phyloP scores from a whole-genome alignment of 306 rosid species.

The Nissolia schottii region DNA sequence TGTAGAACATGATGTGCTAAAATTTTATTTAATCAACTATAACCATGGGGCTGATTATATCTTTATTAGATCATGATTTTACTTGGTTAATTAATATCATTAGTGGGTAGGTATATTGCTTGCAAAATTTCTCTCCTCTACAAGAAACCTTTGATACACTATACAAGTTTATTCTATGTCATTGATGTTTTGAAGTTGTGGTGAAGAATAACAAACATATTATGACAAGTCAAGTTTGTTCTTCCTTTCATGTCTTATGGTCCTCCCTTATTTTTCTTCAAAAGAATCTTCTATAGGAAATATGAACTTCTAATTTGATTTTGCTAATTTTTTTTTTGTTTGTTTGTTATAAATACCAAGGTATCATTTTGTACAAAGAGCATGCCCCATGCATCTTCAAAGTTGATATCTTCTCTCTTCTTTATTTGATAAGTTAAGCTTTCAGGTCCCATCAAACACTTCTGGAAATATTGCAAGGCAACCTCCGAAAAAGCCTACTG shows the following conservation, averaged over 20 bases:
- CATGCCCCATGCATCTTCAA: background rate
- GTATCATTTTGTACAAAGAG: background rate
- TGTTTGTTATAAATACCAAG: background rate
- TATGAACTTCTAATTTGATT: background rate
- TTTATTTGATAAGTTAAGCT: constrained; percentile 28
- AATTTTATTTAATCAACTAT: too few species aligned
- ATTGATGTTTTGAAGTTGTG: constrained; percentile 1
- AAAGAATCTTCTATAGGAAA: background rate
- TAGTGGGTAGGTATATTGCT: background rate
- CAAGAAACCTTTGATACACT: background rate
- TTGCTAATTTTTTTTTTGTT: background rate
- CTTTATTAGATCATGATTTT: background rate
- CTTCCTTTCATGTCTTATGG: background rate
- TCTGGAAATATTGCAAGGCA: constrained; percentile 42
- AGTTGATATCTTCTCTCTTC: constrained; percentile 14
- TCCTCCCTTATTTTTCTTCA: background rate
- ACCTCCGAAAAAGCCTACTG: constrained; percentile 57
- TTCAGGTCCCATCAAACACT: constrained; percentile 51
- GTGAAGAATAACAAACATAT: constrained; percentile 5
- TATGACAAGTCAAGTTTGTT: background rate
- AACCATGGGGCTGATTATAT: background rate
- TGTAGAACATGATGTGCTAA: background rate
- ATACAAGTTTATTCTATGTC: background rate
- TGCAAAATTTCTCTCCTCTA: background rate
- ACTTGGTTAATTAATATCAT: background rate